Base-by-base conservation (phyloP, 106 monocot genomes). In the Dendrobium officinale region DNA sequence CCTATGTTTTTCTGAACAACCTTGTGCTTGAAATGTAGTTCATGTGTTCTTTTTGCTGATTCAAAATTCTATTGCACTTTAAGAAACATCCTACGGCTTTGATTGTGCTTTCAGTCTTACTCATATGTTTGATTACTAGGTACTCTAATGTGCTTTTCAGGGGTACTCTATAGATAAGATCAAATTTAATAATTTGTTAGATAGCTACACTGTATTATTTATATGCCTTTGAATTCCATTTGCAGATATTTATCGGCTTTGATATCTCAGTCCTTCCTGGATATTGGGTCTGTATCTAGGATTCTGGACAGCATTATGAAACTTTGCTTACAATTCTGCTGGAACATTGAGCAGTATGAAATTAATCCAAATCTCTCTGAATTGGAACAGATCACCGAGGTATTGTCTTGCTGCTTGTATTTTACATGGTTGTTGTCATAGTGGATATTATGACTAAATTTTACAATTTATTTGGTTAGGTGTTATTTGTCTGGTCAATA, bases 241-340 rank as follows among this genome's bases (percentile, higher is more conserved):
- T 87, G 73, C 93, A 99, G 99, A 80, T 95, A 99, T 56, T 86
- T 99, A 78, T 80, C 85, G 78, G 95, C 95, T 73, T 86, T 99
- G 82, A 95, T 99, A 74, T 99, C 99, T 37, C 99, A 99, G 75
- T 93, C 95, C 8, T 99, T 99, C 73, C 82, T 99, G 64, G 99
- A 99, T 87, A 99, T 99, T 85, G 99, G 99, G n/a, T 99, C 99
- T 54, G 89, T 99, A 42, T 99, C 99, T 78, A 91, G 99, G 79
- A 99, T 99, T 83, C 74, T 99, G 26, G 92, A 99, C 83, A 91
- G 95, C 86, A 99, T 99, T 72, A 95, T 99, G 99, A 99, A 99
- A 81, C 95, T 99, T 64, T 99, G 99, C 76, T 83, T 99, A 73
- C 89, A 91, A 78, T 99, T 95, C 80, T 99, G 99, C 83, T 91